Evolutionary conservation across 139 green algal genomes (phyloP), one percentile per base, ranked within the genome.

Genomic region (Chlamydomonas sp.): DNA sequence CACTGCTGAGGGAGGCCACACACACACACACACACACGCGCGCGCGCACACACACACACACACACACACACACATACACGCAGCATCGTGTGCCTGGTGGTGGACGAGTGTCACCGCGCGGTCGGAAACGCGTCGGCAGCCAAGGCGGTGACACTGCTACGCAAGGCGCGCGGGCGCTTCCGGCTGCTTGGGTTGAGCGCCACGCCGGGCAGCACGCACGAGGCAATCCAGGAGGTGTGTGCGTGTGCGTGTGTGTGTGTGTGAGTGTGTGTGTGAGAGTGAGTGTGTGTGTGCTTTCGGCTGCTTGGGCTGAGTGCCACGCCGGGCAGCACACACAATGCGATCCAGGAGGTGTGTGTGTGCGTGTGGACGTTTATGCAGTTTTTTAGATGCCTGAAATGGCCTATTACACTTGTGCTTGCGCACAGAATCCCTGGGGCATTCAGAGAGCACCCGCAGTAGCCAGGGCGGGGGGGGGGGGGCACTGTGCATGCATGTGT

Each of bases 101-200:
- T 98, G 38, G 94, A 97, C 73, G 94, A 98, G 76, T 96, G 91
- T 77, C 94, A 98, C 75, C 72, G 83, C 0, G 81, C 88, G 3
- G 79, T 74, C 20, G 91, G 92, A 5, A 90, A 93, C 34, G 75
- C 68, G 2, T 35, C 62, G 1, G 50, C 50, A 3, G 63, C 50
- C 5, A 48, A 78, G 22, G 81, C 84, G 5, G 47, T 90, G n/a
- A 48, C 78, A 38, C 50, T 77, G 66, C 71, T 97, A 79, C 69
- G 37, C 0, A 73, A 71, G 26, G 62, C 35, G 13, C 31, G 31
- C 31, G 60, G 6, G 16, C 5, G 8, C 5, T 90, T 93, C 49
- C 82, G 93, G 13, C 69, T 95, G 48, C 67, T 98, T 58, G 93
- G 86, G 0, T 85, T 98, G 35, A 91, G 72, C 30, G 93, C 93